These are phyloP conservation scores for Pterocarpus santalinus DNA, from an alignment of 306 rosid species.

Conservation along the genomic window DNA sequence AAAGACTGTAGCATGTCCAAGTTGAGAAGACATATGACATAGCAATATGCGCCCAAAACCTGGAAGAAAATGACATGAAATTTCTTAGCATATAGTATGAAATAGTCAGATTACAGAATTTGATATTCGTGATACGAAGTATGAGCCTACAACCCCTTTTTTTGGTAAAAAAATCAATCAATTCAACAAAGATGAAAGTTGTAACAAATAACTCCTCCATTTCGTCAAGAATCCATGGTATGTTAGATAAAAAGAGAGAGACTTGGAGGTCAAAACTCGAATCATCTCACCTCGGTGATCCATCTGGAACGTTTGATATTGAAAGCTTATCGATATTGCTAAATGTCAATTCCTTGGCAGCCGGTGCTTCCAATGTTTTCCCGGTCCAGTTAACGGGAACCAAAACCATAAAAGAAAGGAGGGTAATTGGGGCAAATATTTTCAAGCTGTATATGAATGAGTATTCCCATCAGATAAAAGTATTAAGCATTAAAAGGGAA, in stretches of 20 bases:
- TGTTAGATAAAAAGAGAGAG: conserved; percentile 19
- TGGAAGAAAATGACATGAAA: conserved; percentile 47
- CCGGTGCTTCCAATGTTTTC: conserved; percentile 53
- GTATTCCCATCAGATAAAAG: conserved; percentile 30
- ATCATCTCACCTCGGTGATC: conserved; percentile 69
- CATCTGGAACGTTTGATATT: conserved; percentile 80
- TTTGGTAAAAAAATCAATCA: background rate
- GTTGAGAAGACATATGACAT: conserved; percentile 82
- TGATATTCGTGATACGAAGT: conserved; percentile 7
- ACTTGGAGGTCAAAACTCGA: background rate
- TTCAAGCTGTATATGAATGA: conserved; percentile 64
- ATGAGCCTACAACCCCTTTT: conserved; percentile 4
- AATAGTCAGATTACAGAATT: conserved; percentile 22
- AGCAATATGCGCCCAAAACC: conserved; percentile 81
- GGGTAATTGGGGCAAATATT: conserved; percentile 74
- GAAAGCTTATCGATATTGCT: conserved; percentile 87
- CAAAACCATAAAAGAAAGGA: conserved; percentile 71
- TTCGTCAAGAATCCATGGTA: conserved; percentile 2
- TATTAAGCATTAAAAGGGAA: conserved; percentile 10
- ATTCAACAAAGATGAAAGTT: conserved; percentile 16
- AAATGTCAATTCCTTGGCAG: conserved; percentile 58
- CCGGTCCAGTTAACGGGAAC: conserved; percentile 87
- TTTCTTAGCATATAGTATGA: conserved; percentile 35
- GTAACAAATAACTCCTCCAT: conserved; percentile 14
- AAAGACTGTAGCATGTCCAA: conserved; percentile 88